phyloP scores from a whole-genome alignment of 73 alveolate species.

The Stentor coeruleus region DNA sequence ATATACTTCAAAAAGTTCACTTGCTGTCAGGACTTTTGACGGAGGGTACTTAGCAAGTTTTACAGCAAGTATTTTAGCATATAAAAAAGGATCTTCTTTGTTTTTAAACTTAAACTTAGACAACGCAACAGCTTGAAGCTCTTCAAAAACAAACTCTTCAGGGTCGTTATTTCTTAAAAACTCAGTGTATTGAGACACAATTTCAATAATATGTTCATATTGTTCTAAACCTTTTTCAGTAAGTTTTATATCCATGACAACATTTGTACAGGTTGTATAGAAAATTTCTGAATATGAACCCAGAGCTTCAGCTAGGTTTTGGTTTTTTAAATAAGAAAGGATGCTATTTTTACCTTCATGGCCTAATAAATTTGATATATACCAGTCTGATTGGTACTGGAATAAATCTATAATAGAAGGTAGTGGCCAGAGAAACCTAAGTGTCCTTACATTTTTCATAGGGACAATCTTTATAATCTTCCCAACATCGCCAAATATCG shows the following conservation, averaged over 20 bases:
- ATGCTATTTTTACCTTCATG: constrained; percentile 91
- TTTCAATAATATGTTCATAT: constrained; percentile 52
- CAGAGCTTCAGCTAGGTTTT: constrained; percentile 67
- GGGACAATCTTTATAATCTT: constrained; percentile 64
- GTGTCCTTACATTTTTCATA: constrained; percentile 44
- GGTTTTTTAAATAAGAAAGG: constrained; percentile 71
- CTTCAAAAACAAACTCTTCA: constrained; percentile 60
- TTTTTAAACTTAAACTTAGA: constrained; percentile 54
- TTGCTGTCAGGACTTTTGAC: constrained; percentile 60
- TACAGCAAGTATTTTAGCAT: constrained; percentile 30
- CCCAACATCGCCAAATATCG: constrained; percentile 49
- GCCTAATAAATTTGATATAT: constrained; percentile 80
- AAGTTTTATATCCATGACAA: constrained; percentile 55
- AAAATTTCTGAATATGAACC: constrained; percentile 41
- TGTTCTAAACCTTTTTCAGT: constrained; percentile 87
- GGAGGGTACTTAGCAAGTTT: constrained; percentile 38
- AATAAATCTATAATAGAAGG: constrained; percentile 55
- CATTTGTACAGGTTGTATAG: constrained; percentile 40
- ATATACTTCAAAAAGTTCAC: constrained; percentile 50
- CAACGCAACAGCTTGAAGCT: constrained; percentile 41
- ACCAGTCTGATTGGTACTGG: constrained; percentile 66
- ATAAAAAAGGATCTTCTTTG: constrained; percentile 51
- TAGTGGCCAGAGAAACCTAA: constrained; percentile 49
- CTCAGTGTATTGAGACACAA: constrained; percentile 47
- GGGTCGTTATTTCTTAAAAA: constrained; percentile 57